A percentile compares a stretch with the other conserved stretches of the same genome.
phyloP scores from a whole-genome alignment of 768 basidiomycete genomes.

The Epithele typhae region DNA sequence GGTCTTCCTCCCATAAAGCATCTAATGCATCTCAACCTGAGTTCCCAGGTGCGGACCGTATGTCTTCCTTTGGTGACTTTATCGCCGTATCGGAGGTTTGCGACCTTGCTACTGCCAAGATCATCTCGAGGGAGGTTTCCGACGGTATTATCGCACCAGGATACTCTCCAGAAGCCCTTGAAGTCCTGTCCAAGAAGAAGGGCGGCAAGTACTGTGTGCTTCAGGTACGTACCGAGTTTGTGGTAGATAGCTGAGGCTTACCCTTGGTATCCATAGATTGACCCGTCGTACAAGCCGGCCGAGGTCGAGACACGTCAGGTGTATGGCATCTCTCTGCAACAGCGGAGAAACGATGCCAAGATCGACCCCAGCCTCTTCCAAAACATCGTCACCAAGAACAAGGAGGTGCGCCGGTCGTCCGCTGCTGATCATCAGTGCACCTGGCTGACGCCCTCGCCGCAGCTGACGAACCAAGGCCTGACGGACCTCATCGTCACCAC shows the following conservation, averaged over 20 bases:
- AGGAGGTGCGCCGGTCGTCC: conserved; percentile 51
- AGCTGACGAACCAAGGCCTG: conserved; percentile 74
- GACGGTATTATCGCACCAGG: conserved; percentile 98
- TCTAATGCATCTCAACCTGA: neutral
- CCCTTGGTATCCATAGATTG: conserved; percentile 55
- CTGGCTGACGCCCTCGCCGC: too few species aligned
- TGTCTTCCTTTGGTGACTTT: conserved; percentile 99
- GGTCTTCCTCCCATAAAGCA: conserved; percentile 6
- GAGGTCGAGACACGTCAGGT: conserved; percentile 92
- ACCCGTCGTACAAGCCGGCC: conserved; percentile 75
- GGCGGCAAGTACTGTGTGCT: conserved; percentile 98
- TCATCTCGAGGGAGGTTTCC: conserved; percentile 98
- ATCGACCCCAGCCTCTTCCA: conserved; percentile 77
- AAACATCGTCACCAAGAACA: conserved; percentile 88
- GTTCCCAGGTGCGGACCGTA: conserved; percentile 82
- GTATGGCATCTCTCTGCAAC: conserved; percentile 87
- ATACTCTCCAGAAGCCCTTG: conserved; percentile 83
- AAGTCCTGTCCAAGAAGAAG: conserved; percentile 93
- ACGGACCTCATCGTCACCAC: conserved; percentile 97
- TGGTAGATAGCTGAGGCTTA: neutral
- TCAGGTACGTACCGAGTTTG: conserved; percentile 47
- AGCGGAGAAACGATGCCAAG: conserved; percentile 85
- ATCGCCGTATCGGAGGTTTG: conserved; percentile 92
- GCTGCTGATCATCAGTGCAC: neutral
- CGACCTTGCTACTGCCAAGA: conserved; percentile 90